Percentiles rank a stretch among this genome's conserved stretches.
Evolutionary conservation across 257 asterid genomes (phyloP).

Genomic region (Petunia axillaris): DNA sequence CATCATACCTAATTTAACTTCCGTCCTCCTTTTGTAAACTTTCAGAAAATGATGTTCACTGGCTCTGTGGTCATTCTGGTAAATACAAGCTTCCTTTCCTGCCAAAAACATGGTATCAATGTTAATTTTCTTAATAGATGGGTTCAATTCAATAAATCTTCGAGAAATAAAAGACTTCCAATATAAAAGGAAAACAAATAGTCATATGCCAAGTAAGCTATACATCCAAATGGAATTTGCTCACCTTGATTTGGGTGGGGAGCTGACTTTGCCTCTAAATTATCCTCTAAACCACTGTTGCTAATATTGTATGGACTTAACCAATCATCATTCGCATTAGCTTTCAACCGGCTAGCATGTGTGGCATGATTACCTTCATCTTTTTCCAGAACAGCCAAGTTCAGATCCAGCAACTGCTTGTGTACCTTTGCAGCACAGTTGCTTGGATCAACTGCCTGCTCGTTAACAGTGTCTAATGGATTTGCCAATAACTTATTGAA

Average conservation of each 20-base stretch:
- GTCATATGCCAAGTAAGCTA: not conserved
- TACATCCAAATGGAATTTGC: not conserved
- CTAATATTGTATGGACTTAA: no score
- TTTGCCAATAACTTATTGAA: conserved; percentile 11
- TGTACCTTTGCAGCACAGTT: not conserved
- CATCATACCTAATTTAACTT: not conserved
- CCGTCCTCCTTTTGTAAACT: not conserved
- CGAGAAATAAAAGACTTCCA: not conserved
- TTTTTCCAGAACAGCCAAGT: not conserved
- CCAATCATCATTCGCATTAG: not conserved
- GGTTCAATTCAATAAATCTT: not conserved
- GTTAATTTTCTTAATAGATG: not conserved
- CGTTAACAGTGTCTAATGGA: conserved; percentile 16
- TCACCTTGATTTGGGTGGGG: conserved; percentile 17
- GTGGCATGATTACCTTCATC: not conserved
- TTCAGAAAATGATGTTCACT: conserved; percentile 13
- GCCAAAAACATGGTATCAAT: conserved; percentile 12
- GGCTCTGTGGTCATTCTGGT: not conserved
- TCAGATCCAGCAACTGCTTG: not conserved
- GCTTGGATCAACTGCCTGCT: conserved; percentile 12
- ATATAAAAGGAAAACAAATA: not conserved
- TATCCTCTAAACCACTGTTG: not conserved
- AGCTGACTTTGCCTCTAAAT: conserved; percentile 11
- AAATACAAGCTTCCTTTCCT: conserved; percentile 4
- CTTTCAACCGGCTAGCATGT: not conserved